Conservation (phyloP, 805 yeast species). For the Nakazawaea holstii region DNA sequence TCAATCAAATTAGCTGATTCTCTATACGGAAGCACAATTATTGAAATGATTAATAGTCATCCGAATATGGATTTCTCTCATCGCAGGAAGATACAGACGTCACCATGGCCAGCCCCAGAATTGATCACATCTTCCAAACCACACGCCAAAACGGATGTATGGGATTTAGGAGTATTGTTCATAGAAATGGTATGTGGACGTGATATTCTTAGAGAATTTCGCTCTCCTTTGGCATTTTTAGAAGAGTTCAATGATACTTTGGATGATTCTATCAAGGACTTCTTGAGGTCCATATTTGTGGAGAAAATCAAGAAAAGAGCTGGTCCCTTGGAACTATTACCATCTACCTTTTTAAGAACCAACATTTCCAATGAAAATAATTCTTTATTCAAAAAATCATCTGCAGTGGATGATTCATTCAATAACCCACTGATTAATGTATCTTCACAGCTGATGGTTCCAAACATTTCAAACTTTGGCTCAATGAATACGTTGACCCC, state of each 20-base stretch:
- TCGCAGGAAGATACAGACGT: conserved; percentile 18
- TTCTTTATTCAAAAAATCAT: conserved; percentile 1
- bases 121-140: conserved; percentile 39
- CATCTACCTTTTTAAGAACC: conserved; percentile 76
- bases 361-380: conserved; percentile 31
- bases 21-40: conserved; percentile 48
- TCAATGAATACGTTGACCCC: conserved; percentile 17
- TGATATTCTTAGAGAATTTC: conserved; percentile 46
- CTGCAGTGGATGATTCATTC: neutral
- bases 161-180: conserved; percentile 85
- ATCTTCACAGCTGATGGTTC: neutral
- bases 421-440: neutral
- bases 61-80: conserved; percentile 20
- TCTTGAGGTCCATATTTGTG: conserved; percentile 62
- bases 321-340: conserved; percentile 78
- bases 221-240: conserved; percentile 63
- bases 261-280: conserved; percentile 59
- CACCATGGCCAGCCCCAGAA: conserved; percentile 81
- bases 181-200: conserved; percentile 60
- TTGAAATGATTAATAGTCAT: conserved; percentile 29
- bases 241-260: conserved; percentile 26
- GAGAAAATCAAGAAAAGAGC: conserved; percentile 65
- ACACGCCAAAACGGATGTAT: conserved; percentile 82
- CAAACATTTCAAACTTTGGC: conserved; percentile 15
- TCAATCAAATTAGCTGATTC: conserved; percentile 56